Conservation (phyloP, 83 land plant genomes). For the Picea abies region DNA sequence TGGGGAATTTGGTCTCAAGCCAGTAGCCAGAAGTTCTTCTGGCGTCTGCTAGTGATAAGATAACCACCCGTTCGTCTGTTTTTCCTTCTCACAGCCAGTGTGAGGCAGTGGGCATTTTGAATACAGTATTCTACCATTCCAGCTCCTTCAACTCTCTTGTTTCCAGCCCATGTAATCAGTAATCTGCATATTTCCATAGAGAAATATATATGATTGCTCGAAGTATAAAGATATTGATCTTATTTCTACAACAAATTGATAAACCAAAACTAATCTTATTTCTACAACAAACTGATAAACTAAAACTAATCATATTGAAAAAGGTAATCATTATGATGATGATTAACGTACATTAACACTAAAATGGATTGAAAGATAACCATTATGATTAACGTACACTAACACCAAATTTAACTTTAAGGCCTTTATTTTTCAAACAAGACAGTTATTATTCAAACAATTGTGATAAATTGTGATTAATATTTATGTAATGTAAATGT, state of each 20-base stretch:
- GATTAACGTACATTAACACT: too few species aligned
- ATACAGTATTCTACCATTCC: constrained; percentile 59
- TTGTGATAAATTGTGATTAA: neutral
- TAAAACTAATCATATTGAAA: too few species aligned
- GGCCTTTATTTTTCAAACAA: too few species aligned
- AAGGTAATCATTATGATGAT: too few species aligned
- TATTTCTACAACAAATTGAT: too few species aligned
- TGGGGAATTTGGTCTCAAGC: constrained; percentile 30
- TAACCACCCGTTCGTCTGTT: constrained; percentile 60
- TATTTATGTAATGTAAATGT: neutral
- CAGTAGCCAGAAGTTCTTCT: constrained; percentile 72
- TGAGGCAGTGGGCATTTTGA: constrained; percentile 53
- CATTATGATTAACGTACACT: too few species aligned
- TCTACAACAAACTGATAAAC: too few species aligned
- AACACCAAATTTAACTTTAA: too few species aligned
- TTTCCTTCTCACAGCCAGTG: constrained; percentile 69
- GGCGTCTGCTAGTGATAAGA: constrained; percentile 60
- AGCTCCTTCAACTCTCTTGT: constrained; percentile 1
- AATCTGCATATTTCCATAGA: constrained; percentile 1
- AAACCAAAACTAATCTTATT: too few species aligned
- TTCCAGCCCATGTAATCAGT: constrained; percentile 38
- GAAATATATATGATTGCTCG: too few species aligned
- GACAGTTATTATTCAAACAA: neutral
- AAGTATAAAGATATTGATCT: too few species aligned
- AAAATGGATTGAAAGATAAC: too few species aligned